These are phyloP conservation scores for Diaporthe sp. DNA, from an alignment of 2,329 filamentous ascomycete genomes.

Conservation along the genomic window DNA sequence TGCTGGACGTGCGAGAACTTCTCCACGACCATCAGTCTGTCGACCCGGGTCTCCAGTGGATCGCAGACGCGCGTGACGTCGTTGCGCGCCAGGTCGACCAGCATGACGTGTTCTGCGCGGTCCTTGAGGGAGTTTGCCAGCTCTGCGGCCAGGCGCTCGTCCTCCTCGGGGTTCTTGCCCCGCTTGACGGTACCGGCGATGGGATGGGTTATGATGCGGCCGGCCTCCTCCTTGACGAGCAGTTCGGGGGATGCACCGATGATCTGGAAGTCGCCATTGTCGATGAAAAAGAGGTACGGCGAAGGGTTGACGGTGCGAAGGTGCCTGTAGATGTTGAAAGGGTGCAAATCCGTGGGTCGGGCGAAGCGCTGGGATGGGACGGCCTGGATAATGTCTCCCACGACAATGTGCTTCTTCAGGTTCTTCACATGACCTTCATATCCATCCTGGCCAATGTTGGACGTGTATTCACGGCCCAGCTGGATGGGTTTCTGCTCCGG, in stretches of 20 bases:
- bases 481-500: slow-evolving; percentile 82
- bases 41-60: slow-evolving; percentile 88
- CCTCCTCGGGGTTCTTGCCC: slow-evolving; percentile 84
- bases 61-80: slow-evolving; percentile 97
- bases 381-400: slow-evolving; percentile 96
- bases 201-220: slow-evolving; percentile 93
- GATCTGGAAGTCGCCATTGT: slow-evolving; percentile 93
- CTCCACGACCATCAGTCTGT: slow-evolving; percentile 94
- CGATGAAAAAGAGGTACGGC: slow-evolving; percentile 96
- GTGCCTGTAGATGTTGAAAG: slow-evolving; percentile 98
- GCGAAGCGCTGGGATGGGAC: slow-evolving; percentile 96
- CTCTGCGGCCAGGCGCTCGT: slow-evolving; percentile 82
- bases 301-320: slow-evolving; percentile 97
- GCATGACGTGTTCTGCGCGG: slow-evolving; percentile 95
- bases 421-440: slow-evolving; percentile 91
- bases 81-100: slow-evolving; percentile 95
- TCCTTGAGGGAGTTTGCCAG: slow-evolving; percentile 89
- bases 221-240: slow-evolving; percentile 89
- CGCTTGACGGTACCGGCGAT: slow-evolving; percentile 96
- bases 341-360: slow-evolving; percentile 89
- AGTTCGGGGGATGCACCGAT: slow-evolving; percentile 96
- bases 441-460: slow-evolving; percentile 89
- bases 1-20: slow-evolving; percentile 98
- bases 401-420: slow-evolving; percentile 91
- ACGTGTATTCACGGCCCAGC: slow-evolving; percentile 83